Conservation (phyloP, 2,329 filamentous ascomycete species). For the Mycocentrospora acerina region DNA sequence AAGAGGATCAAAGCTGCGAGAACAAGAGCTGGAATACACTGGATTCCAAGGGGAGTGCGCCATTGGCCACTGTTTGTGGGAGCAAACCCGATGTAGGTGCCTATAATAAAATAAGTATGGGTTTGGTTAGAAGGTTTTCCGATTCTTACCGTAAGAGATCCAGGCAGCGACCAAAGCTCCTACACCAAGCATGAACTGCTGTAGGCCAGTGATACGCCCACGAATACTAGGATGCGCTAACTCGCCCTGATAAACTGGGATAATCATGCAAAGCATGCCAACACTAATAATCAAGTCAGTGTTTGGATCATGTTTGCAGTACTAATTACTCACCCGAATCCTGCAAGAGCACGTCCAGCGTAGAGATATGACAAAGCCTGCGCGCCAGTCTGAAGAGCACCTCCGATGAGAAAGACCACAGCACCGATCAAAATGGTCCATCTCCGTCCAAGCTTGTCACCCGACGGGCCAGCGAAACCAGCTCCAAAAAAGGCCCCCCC, state of each 20-base stretch:
- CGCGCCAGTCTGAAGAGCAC: slow-evolving; percentile 72
- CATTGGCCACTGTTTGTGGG: slow-evolving; percentile 55
- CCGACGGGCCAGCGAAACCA: slow-evolving; percentile 61
- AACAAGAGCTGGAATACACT: slow-evolving; percentile 67
- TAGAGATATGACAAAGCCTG: slow-evolving; percentile 63
- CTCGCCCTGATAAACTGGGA: slow-evolving; percentile 77
- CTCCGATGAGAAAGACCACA: slow-evolving; percentile 70
- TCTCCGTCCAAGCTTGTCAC: slow-evolving; percentile 68
- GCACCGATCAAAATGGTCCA: slow-evolving; percentile 72
- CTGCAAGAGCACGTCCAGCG: slow-evolving; percentile 68
- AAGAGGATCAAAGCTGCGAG: slow-evolving; percentile 66
- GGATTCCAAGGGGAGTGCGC: slow-evolving; percentile 68
- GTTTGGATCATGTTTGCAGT: neutral
- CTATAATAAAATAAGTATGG: slow-evolving; percentile 7
- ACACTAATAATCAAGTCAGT: slow-evolving; percentile 45
- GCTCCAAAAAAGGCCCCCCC: slow-evolving; percentile 73
- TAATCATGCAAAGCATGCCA: slow-evolving; percentile 63
- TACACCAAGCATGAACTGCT: slow-evolving; percentile 82
- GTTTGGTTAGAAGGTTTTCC: neutral
- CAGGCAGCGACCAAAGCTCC: slow-evolving; percentile 72
- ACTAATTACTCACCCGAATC: slow-evolving; percentile 55
- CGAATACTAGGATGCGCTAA: slow-evolving; percentile 76
- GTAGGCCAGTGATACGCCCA: slow-evolving; percentile 71
- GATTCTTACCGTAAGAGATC: slow-evolving; percentile 65
- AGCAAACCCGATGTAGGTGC: slow-evolving; percentile 54